Percentiles rank a stretch among this genome's conserved stretches.
Conservation (phyloP, 345 rosid genomes). For the Ceriops tagal region DNA sequence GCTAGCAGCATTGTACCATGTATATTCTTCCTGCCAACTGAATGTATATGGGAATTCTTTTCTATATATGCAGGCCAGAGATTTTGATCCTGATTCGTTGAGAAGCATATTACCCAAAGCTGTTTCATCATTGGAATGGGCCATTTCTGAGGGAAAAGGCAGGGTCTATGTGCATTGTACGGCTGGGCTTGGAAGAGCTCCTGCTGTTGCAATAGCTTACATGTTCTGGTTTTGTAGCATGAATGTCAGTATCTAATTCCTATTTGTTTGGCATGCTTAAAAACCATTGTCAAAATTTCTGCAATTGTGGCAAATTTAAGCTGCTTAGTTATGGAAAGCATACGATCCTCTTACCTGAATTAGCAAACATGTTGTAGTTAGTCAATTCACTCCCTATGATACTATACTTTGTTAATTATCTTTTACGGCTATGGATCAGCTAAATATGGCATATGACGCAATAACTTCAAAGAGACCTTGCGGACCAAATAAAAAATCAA, state of each 20-base stretch:
- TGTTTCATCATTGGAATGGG: slow-evolving; percentile 84
- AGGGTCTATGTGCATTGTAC: slow-evolving; percentile 82
- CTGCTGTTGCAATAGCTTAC: slow-evolving; percentile 82
- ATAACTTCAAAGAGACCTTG: slow-evolving; percentile 73
- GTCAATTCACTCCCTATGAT: not conserved
- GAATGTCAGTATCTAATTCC: slow-evolving; percentile 46
- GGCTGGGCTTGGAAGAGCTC: slow-evolving; percentile 96
- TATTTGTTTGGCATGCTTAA: not conserved
- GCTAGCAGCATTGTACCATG: not conserved
- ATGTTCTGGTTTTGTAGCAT: slow-evolving; percentile 77
- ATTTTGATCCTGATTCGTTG: slow-evolving; percentile 82
- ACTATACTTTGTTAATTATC: not conserved
- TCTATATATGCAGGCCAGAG: slow-evolving; percentile 50
- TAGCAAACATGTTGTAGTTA: too few relatives aligned
- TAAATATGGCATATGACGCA: slow-evolving; percentile 59
- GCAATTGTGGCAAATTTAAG: not conserved
- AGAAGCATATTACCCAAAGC: slow-evolving; percentile 73
- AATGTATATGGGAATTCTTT: not conserved
- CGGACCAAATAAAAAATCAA: slow-evolving; percentile 77
- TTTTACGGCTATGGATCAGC: slow-evolving; percentile 32
- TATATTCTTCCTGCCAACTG: not conserved
- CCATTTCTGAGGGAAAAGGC: slow-evolving; percentile 76
- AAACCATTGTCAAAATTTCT: not conserved
- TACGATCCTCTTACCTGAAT: too few relatives aligned
- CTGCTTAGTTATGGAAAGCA: not conserved